Evolutionary conservation across 2,329 filamentous ascomycete genomes (phyloP).

Genomic region (Alternaria incomplexa): DNA sequence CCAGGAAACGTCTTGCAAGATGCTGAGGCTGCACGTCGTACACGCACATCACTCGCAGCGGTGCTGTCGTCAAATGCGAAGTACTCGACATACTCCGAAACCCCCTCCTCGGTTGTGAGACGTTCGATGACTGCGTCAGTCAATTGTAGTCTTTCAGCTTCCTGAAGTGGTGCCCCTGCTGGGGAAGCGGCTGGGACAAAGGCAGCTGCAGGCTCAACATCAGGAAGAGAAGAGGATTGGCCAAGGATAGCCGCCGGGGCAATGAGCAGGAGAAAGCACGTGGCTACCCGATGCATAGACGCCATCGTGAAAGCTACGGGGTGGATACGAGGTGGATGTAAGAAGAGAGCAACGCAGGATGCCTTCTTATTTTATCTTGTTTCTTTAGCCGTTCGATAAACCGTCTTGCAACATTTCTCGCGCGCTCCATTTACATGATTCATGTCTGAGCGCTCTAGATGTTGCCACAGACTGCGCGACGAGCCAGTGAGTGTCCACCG

Average conservation of each 20-base stretch:
- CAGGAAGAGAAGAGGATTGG: not conserved
- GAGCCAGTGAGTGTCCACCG: not conserved
- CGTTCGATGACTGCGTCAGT: constrained; percentile 1
- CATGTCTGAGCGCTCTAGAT: not conserved
- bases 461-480: not conserved
- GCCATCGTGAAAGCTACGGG: not conserved
- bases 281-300: not conserved
- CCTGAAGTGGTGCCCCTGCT: constrained; percentile 6
- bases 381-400: not conserved
- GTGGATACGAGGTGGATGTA: not conserved
- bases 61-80: constrained; percentile 6
- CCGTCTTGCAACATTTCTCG: not conserved
- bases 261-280: not conserved
- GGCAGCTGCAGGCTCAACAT: constrained; percentile 7
- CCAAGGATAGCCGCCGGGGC: not conserved
- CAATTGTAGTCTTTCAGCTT: constrained; percentile 4
- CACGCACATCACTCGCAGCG: not conserved
- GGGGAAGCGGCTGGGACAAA: not conserved
- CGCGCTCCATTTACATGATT: not conserved
- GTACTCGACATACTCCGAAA: constrained; percentile 2
- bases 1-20: constrained; percentile 25
- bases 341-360: not conserved
- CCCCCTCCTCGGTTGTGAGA: not conserved
- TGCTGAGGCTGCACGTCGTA: not conserved
- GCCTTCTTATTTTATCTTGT: not conserved